Evolutionary conservation across 805 yeast species (phyloP), one percentile per base, ranked within the genome.

Genomic region (Candida mattraensis): DNA sequence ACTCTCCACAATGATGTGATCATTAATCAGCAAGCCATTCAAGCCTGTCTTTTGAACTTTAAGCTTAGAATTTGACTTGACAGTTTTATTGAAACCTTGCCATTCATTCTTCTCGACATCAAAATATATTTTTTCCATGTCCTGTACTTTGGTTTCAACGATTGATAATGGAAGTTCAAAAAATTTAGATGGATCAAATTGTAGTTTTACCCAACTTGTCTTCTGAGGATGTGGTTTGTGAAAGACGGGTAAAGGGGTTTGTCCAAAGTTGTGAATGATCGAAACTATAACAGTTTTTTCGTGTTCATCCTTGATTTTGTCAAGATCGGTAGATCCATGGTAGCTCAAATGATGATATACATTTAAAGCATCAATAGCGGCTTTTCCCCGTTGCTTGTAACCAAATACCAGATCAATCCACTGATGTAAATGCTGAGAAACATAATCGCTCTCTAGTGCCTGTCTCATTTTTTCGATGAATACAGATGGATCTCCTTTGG

Each of bases 341-440:
- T 87, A 87, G 37, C 95, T 85, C 45, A 84, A 66, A 55, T 81
- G 85, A 59, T 87, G 93, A 60, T 86, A 87, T 3, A 87, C 91
- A 55, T 87, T 87, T 12, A 81, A 62, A 0, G 85, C 63, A 2
- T 69, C 69, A 3, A 80, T 67, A 0, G 96, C 94, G 21, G 72
- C 76, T 5, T 66, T 64, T 0, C 96, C 96, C 31, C 70, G 70
- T 54, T 87, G 96, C 50, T 83, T 85, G 53, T 48, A 75, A 0
- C 96, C 96, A 67, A 87, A 87, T 1, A 88, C 64, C 37, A 87
- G 65, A 58, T 87, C 95, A 39, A 87, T 84, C 96, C 96, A 87
- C 40, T 76, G 69, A 55, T 86, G 87, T 16, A 87, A 60, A 48
- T 83, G 79, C 10, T 74, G 72, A 3, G 91, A 82, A 2, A 87